Percentiles rank a stretch among this genome's conserved stretches.
These are phyloP conservation scores for button mushroom (Agaricus bisporus) DNA, from an alignment of 768 basidiomycete genomes.

Conservation along the genomic window DNA sequence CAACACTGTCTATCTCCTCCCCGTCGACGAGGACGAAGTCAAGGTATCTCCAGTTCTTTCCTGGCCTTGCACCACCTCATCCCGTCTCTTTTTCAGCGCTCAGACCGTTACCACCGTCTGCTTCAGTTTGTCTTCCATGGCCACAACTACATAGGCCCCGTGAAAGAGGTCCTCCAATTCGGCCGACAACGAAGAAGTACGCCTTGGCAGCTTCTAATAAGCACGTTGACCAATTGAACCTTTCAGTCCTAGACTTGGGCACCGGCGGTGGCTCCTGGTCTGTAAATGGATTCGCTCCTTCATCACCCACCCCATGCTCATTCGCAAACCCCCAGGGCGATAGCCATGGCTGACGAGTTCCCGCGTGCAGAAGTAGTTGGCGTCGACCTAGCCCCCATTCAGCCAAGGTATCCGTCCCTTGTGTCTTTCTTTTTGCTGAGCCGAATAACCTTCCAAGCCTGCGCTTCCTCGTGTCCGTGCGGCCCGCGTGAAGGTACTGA, in stretches of 20 bases:
- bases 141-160: slow-evolving; percentile 61
- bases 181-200: slow-evolving; percentile 39
- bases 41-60: slow-evolving; percentile 30
- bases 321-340: slow-evolving; percentile 40
- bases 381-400: slow-evolving; percentile 67
- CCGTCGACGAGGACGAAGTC: slow-evolving; percentile 61
- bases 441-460: slow-evolving; percentile 19
- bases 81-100: slow-evolving; percentile 36
- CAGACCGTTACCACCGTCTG: slow-evolving; percentile 56
- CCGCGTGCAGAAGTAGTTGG: slow-evolving; percentile 61
- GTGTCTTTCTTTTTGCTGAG: neutral
- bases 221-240: neutral
- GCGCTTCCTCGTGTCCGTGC: slow-evolving; percentile 10
- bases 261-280: slow-evolving; percentile 64
- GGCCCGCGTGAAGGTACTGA: slow-evolving; percentile 5
- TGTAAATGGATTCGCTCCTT: slow-evolving; percentile 8
- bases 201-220: slow-evolving; percentile 10
- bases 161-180: slow-evolving; percentile 48
- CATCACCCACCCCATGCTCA: slow-evolving; percentile 8
- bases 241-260: slow-evolving; percentile 57
- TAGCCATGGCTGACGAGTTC: slow-evolving; percentile 71
- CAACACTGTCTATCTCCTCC: slow-evolving; percentile 54
- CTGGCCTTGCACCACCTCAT: neutral
- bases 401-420: slow-evolving; percentile 45
- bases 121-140: slow-evolving; percentile 62